These are phyloP conservation scores for Singerocomus inundabilis DNA, from an alignment of 1,284 basidiomycete genomes.

Conservation along the genomic window DNA sequence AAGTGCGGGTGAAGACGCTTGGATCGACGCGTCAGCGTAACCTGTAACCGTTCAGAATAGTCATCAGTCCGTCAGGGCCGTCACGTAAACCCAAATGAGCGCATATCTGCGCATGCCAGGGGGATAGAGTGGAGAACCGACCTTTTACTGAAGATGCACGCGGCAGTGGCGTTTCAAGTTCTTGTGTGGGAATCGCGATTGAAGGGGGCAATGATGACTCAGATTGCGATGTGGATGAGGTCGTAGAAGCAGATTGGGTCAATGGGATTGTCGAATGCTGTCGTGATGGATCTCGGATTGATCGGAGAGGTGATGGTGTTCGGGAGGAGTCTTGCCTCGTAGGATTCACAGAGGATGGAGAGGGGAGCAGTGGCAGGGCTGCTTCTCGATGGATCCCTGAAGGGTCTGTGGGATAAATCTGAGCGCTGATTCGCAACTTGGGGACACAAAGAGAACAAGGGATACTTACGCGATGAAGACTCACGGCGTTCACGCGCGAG, in stretches of 20 bases:
- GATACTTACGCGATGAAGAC: conserved; percentile 14
- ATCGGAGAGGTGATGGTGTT: not conserved
- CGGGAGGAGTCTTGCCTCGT: not conserved
- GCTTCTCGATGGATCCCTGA: not conserved
- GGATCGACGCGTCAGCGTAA: conserved; percentile 12
- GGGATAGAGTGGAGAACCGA: not conserved
- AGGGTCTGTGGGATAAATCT: not conserved
- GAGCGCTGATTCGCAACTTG: not conserved
- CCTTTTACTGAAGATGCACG: conserved; percentile 4
- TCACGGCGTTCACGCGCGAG: conserved; percentile 9
- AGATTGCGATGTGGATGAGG: not conserved
- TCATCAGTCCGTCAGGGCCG: not conserved
- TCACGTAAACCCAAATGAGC: not conserved
- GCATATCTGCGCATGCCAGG: not conserved
- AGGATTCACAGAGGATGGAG: not conserved
- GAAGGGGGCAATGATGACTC: not conserved
- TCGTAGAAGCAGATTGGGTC: not conserved
- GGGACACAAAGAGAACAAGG: not conserved
- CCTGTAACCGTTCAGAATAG: conserved; percentile 10
- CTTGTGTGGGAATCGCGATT: not conserved
- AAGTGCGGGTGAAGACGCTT: conserved; percentile 5
- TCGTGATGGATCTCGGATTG: not conserved
- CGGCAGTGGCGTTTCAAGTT: not conserved
- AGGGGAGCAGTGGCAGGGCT: not conserved
- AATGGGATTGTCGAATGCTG: not conserved